A percentile compares a stretch with the other conserved stretches of the same genome.
These are phyloP conservation scores for Xanthoceras sorbifolium DNA, from an alignment of 345 rosid species.

Conservation along the genomic window DNA sequence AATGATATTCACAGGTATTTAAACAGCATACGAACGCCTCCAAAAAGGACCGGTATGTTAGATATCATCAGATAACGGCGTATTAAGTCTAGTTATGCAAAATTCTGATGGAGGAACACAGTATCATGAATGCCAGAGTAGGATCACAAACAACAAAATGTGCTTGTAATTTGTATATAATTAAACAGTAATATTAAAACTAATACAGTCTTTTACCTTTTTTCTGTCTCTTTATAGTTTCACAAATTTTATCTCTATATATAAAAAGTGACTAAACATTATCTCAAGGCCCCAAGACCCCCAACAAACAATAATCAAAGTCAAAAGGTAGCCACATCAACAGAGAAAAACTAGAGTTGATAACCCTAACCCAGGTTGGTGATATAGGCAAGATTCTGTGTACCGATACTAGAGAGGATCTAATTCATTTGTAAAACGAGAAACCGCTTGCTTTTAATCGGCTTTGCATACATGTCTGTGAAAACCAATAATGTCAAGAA, in stretches of 20 bases:
- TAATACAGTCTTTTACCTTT: too few relatives aligned
- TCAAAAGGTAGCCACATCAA: background rate
- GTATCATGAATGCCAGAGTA: background rate
- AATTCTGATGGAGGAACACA: background rate
- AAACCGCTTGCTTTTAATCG: constrained; percentile 12
- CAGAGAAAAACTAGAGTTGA: background rate
- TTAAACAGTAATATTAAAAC: too few relatives aligned
- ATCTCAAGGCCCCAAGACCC: background rate
- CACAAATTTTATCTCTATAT: too few relatives aligned
- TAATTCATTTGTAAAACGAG: background rate
- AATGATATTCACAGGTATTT: too few relatives aligned
- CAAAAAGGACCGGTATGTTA: too few relatives aligned
- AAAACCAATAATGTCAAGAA: constrained; percentile 11
- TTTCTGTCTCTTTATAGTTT: too few relatives aligned
- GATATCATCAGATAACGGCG: background rate
- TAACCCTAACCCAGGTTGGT: background rate
- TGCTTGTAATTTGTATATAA: background rate
- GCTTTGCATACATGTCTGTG: background rate
- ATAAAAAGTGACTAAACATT: too few relatives aligned
- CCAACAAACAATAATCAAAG: background rate
- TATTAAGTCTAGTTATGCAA: background rate
- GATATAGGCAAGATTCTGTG: background rate
- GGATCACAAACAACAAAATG: background rate
- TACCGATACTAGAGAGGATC: background rate
- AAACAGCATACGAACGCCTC: too few relatives aligned